Evolutionary conservation across 2,329 filamentous ascomycete genomes (phyloP), one percentile per base, ranked within the genome.

Genomic region (Exophiala alcalophila): DNA sequence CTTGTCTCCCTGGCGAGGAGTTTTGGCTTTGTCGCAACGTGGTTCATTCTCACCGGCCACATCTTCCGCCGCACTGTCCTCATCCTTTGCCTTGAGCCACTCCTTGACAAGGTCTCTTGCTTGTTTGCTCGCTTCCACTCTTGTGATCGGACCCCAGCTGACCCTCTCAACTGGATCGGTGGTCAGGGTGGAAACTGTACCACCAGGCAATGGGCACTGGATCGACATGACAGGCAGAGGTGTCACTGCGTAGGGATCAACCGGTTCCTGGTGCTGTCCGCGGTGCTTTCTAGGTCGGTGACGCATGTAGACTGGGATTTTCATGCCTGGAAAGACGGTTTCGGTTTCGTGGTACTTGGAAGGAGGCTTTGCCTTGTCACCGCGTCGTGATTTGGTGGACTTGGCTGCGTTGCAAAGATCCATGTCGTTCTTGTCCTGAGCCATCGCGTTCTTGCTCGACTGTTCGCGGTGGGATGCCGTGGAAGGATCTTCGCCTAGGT

Each of bases 321-420:
- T 39, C 45, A 44, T 44, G n/a, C 30, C n/a, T 8, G 45, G 45
- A 30, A 49, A 49, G 29, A 49, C 45, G 5, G 40, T 20, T 10
- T 27, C 21, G n/a, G n/a, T n/a, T n/a, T n/a, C n/a, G 18, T 34
- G 39, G 27, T 30, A 30, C 15, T 30, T 30, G 8, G n/a, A n/a
- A n/a, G n/a, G n/a, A n/a, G n/a, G n/a, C n/a, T n/a, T n/a, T n/a
- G n/a, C n/a, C n/a, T n/a, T n/a, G n/a, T n/a, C n/a, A n/a, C n/a
- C n/a, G n/a, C n/a, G n/a, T n/a, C n/a, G n/a, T n/a, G n/a, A n/a
- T n/a, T n/a, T n/a, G n/a, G n/a, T n/a, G n/a, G n/a, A n/a, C n/a
- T n/a, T n/a, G n/a, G n/a, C n/a, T n/a, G n/a, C n/a, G n/a, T n/a
- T n/a, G n/a, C n/a, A n/a, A n/a, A n/a, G n/a, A n/a, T n/a, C n/a